Conservation (phyloP, 1,284 basidiomycete species). For the Rhodofomes roseus region DNA sequence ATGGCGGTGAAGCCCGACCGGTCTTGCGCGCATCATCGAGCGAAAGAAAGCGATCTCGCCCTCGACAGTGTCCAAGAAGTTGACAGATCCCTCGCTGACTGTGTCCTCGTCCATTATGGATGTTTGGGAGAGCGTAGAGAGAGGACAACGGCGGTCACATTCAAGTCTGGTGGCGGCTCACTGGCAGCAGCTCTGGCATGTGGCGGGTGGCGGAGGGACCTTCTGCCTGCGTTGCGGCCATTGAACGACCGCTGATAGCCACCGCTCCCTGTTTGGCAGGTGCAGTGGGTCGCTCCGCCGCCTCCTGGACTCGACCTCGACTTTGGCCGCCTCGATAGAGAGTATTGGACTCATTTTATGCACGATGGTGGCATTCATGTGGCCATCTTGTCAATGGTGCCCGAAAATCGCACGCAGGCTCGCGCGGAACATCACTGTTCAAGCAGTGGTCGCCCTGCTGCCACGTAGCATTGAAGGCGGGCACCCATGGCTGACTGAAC, state of each 20-base stretch:
- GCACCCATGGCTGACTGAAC: neutral
- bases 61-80: conserved; percentile 63
- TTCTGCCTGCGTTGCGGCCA: neutral
- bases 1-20: conserved; percentile 74
- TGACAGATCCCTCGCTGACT: neutral
- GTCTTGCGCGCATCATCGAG: conserved; percentile 71
- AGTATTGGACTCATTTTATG: too few species aligned
- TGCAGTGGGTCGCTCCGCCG: neutral
- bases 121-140: neutral
- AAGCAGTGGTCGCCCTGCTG: neutral
- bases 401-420: too few species aligned
- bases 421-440: neutral
- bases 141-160: neutral
- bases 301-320: neutral
- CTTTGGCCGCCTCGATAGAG: too few species aligned
- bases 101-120: conserved; percentile 13
- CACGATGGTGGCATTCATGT: too few species aligned
- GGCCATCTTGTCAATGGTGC: too few species aligned
- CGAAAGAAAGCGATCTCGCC: conserved; percentile 81
- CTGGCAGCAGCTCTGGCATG: neutral
- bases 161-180: neutral
- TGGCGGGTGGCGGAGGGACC: neutral
- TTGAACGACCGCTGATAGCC: neutral
- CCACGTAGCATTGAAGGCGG: neutral
- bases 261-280: conserved; percentile 1